Conservation (phyloP, 208 protist species). For the Leishmania aethiopica region DNA sequence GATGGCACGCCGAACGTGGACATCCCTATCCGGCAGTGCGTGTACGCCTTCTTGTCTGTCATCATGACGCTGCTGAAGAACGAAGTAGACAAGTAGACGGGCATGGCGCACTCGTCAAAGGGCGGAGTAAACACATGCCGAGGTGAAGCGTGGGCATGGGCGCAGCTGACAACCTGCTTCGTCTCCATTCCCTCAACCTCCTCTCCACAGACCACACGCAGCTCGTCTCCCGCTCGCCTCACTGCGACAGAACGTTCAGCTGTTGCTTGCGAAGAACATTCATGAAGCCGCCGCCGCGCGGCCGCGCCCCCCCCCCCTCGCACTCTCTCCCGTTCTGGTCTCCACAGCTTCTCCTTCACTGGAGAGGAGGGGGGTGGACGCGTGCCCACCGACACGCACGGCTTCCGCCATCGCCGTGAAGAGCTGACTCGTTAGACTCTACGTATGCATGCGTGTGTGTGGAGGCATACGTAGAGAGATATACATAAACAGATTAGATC, state of each 20-base stretch:
- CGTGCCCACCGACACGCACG: background rate
- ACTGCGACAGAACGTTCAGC: background rate
- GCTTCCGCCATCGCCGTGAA: no score
- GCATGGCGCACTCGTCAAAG: background rate
- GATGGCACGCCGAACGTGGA: slow-evolving; percentile 11
- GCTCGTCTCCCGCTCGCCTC: background rate
- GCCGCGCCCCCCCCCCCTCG: no score
- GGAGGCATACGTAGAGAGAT: no score
- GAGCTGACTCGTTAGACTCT: background rate
- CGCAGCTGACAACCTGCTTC: background rate
- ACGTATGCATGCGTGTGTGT: background rate
- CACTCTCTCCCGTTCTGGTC: no score
- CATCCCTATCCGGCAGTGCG: slow-evolving; percentile 20
- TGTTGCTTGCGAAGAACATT: background rate
- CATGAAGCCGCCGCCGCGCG: background rate
- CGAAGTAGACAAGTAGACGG: background rate
- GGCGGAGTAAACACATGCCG: no score
- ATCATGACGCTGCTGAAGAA: slow-evolving; percentile 20
- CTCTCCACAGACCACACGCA: background rate
- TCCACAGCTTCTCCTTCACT: background rate
- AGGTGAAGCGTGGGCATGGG: background rate
- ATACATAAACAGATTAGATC: background rate
- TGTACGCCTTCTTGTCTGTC: slow-evolving; percentile 9
- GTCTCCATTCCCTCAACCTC: background rate
- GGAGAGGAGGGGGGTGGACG: background rate